Conservation (phyloP, 768 basidiomycete species). For the Lactarius tabidus region DNA sequence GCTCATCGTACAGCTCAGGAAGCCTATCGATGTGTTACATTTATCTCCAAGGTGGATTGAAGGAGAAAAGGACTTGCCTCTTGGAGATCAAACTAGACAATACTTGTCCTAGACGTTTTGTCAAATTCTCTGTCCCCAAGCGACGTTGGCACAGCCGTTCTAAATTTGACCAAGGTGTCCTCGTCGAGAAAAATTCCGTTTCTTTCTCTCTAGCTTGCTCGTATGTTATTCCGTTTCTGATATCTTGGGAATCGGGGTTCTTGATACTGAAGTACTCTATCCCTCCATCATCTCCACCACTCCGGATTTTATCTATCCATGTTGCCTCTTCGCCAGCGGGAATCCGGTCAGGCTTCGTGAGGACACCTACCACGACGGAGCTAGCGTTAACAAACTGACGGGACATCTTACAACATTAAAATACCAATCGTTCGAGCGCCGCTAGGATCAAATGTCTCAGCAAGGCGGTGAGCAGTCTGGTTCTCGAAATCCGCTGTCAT, state of each 20-base stretch:
- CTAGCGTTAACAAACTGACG: background rate
- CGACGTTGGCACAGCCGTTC: conserved; percentile 16
- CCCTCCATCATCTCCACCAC: background rate
- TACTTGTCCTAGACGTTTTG: conserved; percentile 14
- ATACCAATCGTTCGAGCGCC: conserved; percentile 71
- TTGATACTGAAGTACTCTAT: conserved; percentile 23
- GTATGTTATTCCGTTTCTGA: conserved; percentile 21
- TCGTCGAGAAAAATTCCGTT: conserved; percentile 11
- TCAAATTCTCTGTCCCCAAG: conserved; percentile 23
- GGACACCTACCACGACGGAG: conserved; percentile 10
- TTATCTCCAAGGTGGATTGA: background rate
- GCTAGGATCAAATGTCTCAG: conserved; percentile 53
- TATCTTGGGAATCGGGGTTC: conserved; percentile 22
- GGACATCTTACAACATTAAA: conserved; percentile 15
- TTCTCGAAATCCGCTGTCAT: conserved; percentile 72
- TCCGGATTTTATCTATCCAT: conserved; percentile 17
- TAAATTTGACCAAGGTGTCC: conserved; percentile 17
- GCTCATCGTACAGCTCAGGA: conserved; percentile 55
- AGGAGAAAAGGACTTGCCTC: conserved; percentile 4
- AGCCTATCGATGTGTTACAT: conserved; percentile 39
- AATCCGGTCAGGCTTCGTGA: conserved; percentile 23
- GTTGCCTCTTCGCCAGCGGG: conserved; percentile 17
- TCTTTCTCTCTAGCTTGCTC: conserved; percentile 20
- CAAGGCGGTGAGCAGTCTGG: conserved; percentile 67
- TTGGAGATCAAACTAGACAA: conserved; percentile 19